phyloP scores from a whole-genome alignment of 2,329 filamentous ascomycete genomes.

The Diatrype stigma region DNA sequence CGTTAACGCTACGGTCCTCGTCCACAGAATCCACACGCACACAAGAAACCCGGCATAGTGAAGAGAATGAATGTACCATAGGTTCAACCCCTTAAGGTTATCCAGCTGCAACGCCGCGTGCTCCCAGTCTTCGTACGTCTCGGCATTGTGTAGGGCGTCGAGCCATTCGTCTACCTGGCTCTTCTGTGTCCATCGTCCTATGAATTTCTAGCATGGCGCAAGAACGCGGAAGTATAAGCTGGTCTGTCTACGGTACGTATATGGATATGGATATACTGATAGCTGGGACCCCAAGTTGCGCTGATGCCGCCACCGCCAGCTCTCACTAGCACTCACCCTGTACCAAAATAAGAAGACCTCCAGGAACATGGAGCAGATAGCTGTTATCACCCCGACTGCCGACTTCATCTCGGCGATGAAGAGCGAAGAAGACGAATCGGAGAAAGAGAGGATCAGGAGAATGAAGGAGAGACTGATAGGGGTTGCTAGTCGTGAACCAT shows the following conservation, averaged over 20 bases:
- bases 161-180: slow-evolving; percentile 63
- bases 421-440: no score
- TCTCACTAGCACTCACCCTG: slow-evolving; percentile 38
- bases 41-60: neutral
- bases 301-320: neutral
- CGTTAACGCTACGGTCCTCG: slow-evolving; percentile 7
- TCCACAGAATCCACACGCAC: neutral
- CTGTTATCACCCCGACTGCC: slow-evolving; percentile 32
- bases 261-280: no score
- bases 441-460: neutral
- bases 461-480: neutral
- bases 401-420: slow-evolving; percentile 18
- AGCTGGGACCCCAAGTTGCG: neutral
- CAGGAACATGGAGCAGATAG: slow-evolving; percentile 54
- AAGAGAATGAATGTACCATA: slow-evolving; percentile 56
- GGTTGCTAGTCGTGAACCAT: no score
- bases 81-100: slow-evolving; percentile 71
- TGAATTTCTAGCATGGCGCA: slow-evolving; percentile 52
- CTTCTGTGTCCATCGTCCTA: slow-evolving; percentile 62
- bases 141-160: slow-evolving; percentile 60
- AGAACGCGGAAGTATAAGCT: slow-evolving; percentile 9
- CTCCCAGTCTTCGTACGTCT: slow-evolving; percentile 81
- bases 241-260: neutral
- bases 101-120: slow-evolving; percentile 81
- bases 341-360: slow-evolving; percentile 62